Evolutionary conservation across 2,329 filamentous ascomycete species (phyloP), one percentile per base, ranked within the genome.

Genomic region (Cercospora citrullina): DNA sequence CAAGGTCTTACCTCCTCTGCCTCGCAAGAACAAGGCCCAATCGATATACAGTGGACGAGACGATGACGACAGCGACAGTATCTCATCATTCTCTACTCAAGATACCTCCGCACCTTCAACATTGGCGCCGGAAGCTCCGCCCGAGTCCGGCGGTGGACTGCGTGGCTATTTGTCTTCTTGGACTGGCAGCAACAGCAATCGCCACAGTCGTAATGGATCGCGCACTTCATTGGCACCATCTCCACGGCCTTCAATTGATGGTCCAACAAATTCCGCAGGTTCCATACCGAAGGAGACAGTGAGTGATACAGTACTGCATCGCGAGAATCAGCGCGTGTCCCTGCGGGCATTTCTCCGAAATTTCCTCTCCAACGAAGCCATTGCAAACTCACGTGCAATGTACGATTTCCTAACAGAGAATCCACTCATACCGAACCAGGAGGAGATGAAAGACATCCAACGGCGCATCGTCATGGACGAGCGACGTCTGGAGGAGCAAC

Each of bases 251-350:
- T 79, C 77, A 5, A 69, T 76, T 23, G 77, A 79, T 53, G 74
- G 73, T 8, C 66, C 68, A 10, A 64, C 58, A 45, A 60, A 65
- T 26, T 72, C 65, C 23, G 58, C 66, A 23, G 66, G 71, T 31
- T 61, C 63, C 12, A 48, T 71, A 4, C 30, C 59, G 26, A 62
- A 69, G 21, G 72, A 73, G 12, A 57, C 66, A 16, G 48, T 64
- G 16, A 66, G 71, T 12, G 72, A 72, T 30, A 67, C 68, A 10
- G 79, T 91, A 0, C 82, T 98, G 16, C 94, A 91, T 82, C 87
- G 95, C 48, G 95, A 99, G 81, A 91, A 89, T 72, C 95, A 98
- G 80, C 88, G 95, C 72, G 91, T 98, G 18, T 98, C 94, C 1
- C 84, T 99, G 4, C 87, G 95, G 64, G 94, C 95, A 0, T 98